Percentiles rank a stretch among this genome's conserved stretches.
phyloP scores from a whole-genome alignment of 306 rosid genomes.

The Styphnolobium japonicum region DNA sequence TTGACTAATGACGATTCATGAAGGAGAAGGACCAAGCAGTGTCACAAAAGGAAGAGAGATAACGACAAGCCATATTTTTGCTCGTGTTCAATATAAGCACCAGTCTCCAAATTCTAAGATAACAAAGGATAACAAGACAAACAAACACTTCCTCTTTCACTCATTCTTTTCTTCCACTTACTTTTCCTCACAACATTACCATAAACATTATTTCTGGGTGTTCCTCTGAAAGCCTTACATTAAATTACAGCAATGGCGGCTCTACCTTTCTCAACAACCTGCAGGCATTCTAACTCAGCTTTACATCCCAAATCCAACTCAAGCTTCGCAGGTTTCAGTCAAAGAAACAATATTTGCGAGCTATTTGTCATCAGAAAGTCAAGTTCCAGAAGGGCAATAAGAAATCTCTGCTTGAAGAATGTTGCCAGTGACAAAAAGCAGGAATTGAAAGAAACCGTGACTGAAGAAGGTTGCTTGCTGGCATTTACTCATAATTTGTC shows the following conservation, averaged over 20 bases:
- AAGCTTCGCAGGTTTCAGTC: slow-evolving; percentile 33
- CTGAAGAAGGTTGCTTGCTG: slow-evolving; percentile 34
- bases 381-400: slow-evolving; percentile 27
- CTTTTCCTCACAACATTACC: background rate
- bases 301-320: slow-evolving; percentile 24
- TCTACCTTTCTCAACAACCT: slow-evolving; percentile 43
- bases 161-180: background rate
- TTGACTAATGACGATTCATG: background rate
- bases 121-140: slow-evolving; percentile 38
- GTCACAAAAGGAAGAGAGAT: background rate
- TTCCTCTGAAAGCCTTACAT: background rate
- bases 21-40: background rate
- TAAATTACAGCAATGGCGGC: slow-evolving; percentile 42
- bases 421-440: slow-evolving; percentile 43
- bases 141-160: slow-evolving; percentile 35
- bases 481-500: background rate
- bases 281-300: slow-evolving; percentile 31
- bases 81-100: slow-evolving; percentile 39
- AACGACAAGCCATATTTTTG: slow-evolving; percentile 23
- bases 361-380: slow-evolving; percentile 32
- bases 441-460: slow-evolving; percentile 34
- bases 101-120: slow-evolving; percentile 12
- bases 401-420: slow-evolving; percentile 45
- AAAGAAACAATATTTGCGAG: slow-evolving; percentile 27
- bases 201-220: background rate